Evolutionary conservation across 2,329 filamentous ascomycete genomes (phyloP), one percentile per base, ranked within the genome.

Genomic region (Tolypocladium cylindrosporum): DNA sequence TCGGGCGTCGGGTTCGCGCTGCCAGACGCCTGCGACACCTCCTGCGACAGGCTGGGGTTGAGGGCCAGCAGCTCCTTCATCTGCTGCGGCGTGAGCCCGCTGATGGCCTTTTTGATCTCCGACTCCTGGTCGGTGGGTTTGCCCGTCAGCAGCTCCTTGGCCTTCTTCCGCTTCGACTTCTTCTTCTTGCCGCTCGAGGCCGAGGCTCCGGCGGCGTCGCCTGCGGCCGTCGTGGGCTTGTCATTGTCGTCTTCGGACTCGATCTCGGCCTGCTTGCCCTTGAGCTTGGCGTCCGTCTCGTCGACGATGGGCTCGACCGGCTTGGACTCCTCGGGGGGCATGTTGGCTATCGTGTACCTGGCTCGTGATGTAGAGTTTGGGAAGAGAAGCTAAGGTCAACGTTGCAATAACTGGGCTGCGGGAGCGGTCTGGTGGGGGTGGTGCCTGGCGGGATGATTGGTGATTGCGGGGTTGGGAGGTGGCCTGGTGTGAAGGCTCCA

Each of bases 41-140:
- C 85, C 63, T 84, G 81, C 61, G 86, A 82, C 64, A 92, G 78
- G 3, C 84, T 84, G n/a, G 87, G 87, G 69, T 92, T 86, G 65
- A 91, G 84, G 57, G 81, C 79, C 66, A 90, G 81, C 59, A 94
- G 79, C 63, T 90, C 84, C 60, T 83, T 71, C 60, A 86, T 73
- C 67, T 87, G 82, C 61, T 82, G 74, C 45, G 78, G 75, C 37
- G 79, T 80, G 58, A 87, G 75, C 54, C 75, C 76, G 39, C 76
- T 73, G 59, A 85, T 74, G 55, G 81, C 78, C 64, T 80, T 79
- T 64, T 79, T 77, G 56, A 78, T 67, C 19, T 76, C 71, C 54
- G 71, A 67, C 61, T 76, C 69, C 43, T 70, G 66, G 50, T 74
- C 71, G 43, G 64, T 67, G 14, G 70, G 60, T 53, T 75, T 69